phyloP scores from a whole-genome alignment of 805 yeast species.

The Ogataea pilisensis region DNA sequence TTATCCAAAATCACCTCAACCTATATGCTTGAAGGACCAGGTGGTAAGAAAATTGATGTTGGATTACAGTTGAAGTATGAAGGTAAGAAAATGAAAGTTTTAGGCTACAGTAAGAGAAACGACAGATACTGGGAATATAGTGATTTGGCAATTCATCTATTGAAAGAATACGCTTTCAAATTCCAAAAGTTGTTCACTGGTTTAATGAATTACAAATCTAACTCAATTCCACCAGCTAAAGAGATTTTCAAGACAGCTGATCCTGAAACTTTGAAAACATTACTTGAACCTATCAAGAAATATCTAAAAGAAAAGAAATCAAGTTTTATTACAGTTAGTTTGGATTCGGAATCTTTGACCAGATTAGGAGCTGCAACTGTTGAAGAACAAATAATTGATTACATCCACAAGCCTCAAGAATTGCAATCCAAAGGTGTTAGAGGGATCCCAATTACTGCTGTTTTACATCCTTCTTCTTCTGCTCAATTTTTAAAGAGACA shows the following conservation, averaged over 20 bases:
- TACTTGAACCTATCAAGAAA: conserved; percentile 28
- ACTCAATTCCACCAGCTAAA: conserved; percentile 34
- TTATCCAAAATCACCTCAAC: conserved; percentile 77
- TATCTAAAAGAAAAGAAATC: conserved; percentile 48
- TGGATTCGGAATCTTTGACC: conserved; percentile 77
- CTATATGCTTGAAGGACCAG: conserved; percentile 53
- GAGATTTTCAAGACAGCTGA: conserved; percentile 35
- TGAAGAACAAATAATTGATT: conserved; percentile 54
- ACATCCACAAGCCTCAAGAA: conserved; percentile 41
- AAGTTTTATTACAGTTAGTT: conserved; percentile 56
- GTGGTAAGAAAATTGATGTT: conserved; percentile 54
- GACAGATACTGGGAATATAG: conserved; percentile 80
- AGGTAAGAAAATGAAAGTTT: conserved; percentile 70
- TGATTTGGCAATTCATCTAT: conserved; percentile 61
- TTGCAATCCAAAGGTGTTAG: conserved; percentile 54
- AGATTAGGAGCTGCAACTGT: conserved; percentile 59
- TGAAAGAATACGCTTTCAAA: conserved; percentile 53
- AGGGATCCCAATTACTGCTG: conserved; percentile 81
- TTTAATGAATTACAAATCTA: conserved; percentile 21
- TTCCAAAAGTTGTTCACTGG: conserved; percentile 60
- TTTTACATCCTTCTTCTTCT: conserved; percentile 72
- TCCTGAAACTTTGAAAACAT: conserved; percentile 42
- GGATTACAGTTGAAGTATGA: conserved; percentile 87
- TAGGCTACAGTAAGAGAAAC: conserved; percentile 75
- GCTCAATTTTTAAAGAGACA: conserved; percentile 70